phyloP scores from a whole-genome alignment of 495 filamentous ascomycete genomes.

The Aspergillus leporis region DNA sequence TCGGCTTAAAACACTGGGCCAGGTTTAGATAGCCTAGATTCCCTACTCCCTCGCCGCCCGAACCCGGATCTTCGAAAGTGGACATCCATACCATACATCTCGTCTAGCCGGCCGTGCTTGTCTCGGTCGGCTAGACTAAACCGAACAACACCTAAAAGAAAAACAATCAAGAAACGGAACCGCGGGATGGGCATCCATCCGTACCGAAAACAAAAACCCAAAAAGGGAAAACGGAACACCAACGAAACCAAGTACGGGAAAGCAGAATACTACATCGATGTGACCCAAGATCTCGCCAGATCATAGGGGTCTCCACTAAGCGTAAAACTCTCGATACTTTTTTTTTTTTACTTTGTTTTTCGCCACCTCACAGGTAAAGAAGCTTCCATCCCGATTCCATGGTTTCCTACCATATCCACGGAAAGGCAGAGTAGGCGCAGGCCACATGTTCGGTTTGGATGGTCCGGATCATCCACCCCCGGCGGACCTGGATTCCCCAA shows the following conservation, averaged over 20 bases:
- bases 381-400: not conserved
- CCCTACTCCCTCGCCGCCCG: not conserved
- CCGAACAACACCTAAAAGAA: no score
- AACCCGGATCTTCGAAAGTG: not conserved
- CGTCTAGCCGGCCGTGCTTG: no score
- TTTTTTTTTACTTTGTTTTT: not conserved
- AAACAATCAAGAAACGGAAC: no score
- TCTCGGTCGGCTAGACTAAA: no score
- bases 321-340: no score
- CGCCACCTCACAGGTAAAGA: not conserved
- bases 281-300: constrained; percentile 1
- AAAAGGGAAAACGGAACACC: not conserved
- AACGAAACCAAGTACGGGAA: not conserved
- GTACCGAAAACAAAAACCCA: not conserved
- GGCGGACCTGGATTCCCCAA: not conserved
- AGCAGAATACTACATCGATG: not conserved
- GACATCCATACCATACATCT: not conserved
- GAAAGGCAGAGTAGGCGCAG: no score
- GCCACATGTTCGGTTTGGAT: not conserved
- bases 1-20: no score
- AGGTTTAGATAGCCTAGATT: no score
- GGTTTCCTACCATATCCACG: not conserved
- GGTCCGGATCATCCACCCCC: not conserved
- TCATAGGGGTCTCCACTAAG: not conserved
- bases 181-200: not conserved